Conservation (phyloP, 1,284 basidiomycete species). For the Trichosporon sp. region DNA sequence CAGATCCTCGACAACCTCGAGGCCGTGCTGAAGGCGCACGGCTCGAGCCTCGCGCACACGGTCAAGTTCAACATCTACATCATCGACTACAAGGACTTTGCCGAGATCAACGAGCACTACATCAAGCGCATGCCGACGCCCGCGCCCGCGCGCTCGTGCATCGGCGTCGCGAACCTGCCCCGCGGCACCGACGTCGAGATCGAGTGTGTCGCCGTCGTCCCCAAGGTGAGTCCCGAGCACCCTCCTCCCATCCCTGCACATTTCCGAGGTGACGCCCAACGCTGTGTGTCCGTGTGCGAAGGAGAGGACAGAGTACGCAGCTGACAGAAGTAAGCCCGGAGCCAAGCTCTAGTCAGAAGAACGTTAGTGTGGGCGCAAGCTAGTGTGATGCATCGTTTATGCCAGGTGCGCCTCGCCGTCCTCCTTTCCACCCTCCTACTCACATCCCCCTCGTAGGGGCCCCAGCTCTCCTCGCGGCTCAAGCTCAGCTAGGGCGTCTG, state of each 20-base stretch:
- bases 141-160: slow-evolving; percentile 62
- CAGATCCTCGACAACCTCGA: slow-evolving; percentile 59
- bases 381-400: background rate
- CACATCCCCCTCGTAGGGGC: background rate
- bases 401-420: too few relatives aligned
- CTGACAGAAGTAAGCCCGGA: background rate
- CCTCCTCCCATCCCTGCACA: background rate
- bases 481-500: background rate
- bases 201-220: slow-evolving; percentile 49
- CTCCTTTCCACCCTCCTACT: background rate
- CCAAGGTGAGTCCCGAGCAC: background rate
- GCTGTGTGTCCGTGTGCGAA: too few relatives aligned
- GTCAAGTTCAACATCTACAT: slow-evolving; percentile 61
- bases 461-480: background rate
- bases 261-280: background rate
- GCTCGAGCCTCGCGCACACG: slow-evolving; percentile 58
- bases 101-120: slow-evolving; percentile 31
- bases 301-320: background rate
- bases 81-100: slow-evolving; percentile 33
- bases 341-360: background rate
- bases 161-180: slow-evolving; percentile 61
- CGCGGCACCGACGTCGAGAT: slow-evolving; percentile 61
- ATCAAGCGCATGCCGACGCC: slow-evolving; percentile 42
- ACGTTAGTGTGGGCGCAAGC: background rate
- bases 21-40: slow-evolving; percentile 59